Conservation (phyloP, 2,329 filamentous ascomycete species). For the Sporothrix sp. region DNA sequence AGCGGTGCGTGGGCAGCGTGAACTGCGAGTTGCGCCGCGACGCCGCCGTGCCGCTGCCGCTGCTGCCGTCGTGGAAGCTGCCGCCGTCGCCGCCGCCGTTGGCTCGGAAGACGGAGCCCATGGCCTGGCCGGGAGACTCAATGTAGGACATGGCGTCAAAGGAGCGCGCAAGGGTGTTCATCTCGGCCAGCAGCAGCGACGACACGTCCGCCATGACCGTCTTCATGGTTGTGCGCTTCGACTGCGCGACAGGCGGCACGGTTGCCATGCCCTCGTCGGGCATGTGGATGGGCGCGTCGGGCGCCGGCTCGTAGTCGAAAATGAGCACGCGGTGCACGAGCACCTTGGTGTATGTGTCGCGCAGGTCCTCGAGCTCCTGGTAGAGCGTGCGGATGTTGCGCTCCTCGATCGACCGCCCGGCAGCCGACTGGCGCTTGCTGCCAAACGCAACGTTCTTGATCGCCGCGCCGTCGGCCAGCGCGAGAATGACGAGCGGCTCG, state of each 20-base stretch:
- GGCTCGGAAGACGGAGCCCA: slow-evolving; percentile 20
- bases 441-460: slow-evolving; percentile 42
- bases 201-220: slow-evolving; percentile 73
- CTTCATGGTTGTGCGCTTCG: slow-evolving; percentile 70
- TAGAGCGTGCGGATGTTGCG: slow-evolving; percentile 49
- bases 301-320: slow-evolving; percentile 57
- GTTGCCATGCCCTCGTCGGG: slow-evolving; percentile 61
- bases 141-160: slow-evolving; percentile 65
- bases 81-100: slow-evolving; percentile 31
- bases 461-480: slow-evolving; percentile 72
- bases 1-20: slow-evolving; percentile 36
- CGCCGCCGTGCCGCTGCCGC: slow-evolving; percentile 8
- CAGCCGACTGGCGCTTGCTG: slow-evolving; percentile 44
- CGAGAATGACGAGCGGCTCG: slow-evolving; percentile 74
- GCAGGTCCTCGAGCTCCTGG: slow-evolving; percentile 60
- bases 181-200: slow-evolving; percentile 61
- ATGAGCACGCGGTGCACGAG: slow-evolving; percentile 70
- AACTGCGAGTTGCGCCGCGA: slow-evolving; percentile 48
- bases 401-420: slow-evolving; percentile 42
- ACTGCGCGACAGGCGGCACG: slow-evolving; percentile 58
- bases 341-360: slow-evolving; percentile 64
- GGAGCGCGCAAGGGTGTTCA: slow-evolving; percentile 63
- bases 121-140: slow-evolving; percentile 59
- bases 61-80: slow-evolving; percentile 3
- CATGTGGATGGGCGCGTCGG: slow-evolving; percentile 41